Evolutionary conservation across 2,329 filamentous ascomycete genomes (phyloP), one percentile per base, ranked within the genome.

Genomic region (Alternaria brassicae): DNA sequence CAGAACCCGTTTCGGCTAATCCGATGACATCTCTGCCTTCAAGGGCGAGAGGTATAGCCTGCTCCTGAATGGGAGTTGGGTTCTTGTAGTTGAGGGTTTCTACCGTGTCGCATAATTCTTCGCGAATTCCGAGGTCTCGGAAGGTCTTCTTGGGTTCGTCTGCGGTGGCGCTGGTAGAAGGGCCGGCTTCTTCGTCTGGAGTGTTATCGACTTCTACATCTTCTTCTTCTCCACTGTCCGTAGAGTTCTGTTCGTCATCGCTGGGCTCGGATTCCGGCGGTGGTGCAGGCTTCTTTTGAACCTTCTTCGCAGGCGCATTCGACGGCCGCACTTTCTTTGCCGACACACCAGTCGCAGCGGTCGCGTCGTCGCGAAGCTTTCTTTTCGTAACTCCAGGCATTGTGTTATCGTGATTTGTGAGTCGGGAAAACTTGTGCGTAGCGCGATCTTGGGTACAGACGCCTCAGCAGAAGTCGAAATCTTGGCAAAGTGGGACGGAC

Each of bases 1-100:
- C 95, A 73, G 89, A 93, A 68, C 95, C 95, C 0, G 95, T 99
- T 80, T 99, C 94, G 30, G 95, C 95, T 51, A 98, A 84, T 40
- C 93, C 95, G 68, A 99, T 97, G 0, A 98, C 83, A 77, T 98
- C 95, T 71, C 92, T 87, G 52, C 90, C 89, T 72, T 91, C 80
- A 4, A 97, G 84, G 34, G 93, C 93, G 4, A 87, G 74, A 4
- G 94, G 94, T 69, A 98, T 96, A 0, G 93, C 86, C 77, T 96
- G 86, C 51, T 85, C 85, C 78, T 97, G 95, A 65, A 99, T 98
- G 1, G 93, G 90, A 2, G 94, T 99, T 0, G 95, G 92, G 27
- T 85, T 80, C 71, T 90, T 96, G 84, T 93, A 99, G 63, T 91
- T 90, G 53, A 98, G 85, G 0, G 86, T 83, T 5, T 86, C 86